Evolutionary conservation across 495 filamentous ascomycete species (phyloP).

Genomic region (Tuber indicum): DNA sequence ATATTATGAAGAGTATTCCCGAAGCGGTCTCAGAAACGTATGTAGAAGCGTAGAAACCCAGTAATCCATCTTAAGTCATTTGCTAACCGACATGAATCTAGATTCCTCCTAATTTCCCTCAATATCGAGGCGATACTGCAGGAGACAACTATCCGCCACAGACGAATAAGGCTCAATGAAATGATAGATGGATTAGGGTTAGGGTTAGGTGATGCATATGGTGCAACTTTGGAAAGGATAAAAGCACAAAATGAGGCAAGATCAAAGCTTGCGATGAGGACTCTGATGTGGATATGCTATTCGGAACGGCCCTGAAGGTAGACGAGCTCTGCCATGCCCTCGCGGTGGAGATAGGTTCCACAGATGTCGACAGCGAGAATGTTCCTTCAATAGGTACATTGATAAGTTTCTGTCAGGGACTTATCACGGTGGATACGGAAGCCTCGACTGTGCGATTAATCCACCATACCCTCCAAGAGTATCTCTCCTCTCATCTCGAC

Average conservation of each 20-base stretch:
- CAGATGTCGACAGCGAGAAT: neutral
- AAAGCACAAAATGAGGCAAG: neutral
- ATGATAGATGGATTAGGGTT: no score
- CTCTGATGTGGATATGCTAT: neutral
- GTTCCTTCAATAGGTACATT: neutral
- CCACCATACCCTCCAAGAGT: neutral
- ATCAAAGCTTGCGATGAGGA: no score
- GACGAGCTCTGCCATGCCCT: neutral
- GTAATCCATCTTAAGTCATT: no score
- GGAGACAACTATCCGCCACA: no score
- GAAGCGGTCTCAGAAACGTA: no score
- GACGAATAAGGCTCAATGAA: no score
- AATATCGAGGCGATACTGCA: no score
- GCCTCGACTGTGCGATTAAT: neutral
- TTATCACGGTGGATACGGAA: slow-evolving; percentile 15
- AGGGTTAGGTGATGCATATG: neutral
- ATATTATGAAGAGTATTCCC: neutral
- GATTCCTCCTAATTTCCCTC: no score
- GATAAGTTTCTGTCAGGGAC: neutral
- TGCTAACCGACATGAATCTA: no score
- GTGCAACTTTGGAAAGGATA: neutral
- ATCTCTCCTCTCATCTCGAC: neutral
- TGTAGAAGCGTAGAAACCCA: no score
- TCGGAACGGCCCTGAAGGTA: neutral
- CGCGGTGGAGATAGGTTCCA: neutral